Conservation (phyloP, 2,329 filamentous ascomycete genomes). For the Zopfia rhizophila region DNA sequence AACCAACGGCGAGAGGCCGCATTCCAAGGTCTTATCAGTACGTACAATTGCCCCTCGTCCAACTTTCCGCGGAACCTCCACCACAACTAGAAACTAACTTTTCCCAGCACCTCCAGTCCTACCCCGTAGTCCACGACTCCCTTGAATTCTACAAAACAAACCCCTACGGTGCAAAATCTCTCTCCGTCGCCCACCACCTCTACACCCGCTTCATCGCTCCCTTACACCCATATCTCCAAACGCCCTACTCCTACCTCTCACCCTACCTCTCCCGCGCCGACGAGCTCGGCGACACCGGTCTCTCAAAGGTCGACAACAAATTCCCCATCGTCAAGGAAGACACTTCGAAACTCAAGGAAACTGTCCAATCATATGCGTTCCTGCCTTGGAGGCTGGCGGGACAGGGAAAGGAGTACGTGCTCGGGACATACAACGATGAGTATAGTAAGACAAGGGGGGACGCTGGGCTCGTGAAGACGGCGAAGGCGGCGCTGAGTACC, state of each 20-base stretch:
- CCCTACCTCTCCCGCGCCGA: slow-evolving; percentile 89
- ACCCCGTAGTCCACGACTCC: slow-evolving; percentile 83
- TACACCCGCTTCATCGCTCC: slow-evolving; percentile 82
- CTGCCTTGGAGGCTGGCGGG: slow-evolving; percentile 39
- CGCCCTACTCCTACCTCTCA: slow-evolving; percentile 82
- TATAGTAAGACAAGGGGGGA: slow-evolving; percentile 51
- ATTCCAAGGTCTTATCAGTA: slow-evolving; percentile 53
- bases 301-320: slow-evolving; percentile 48
- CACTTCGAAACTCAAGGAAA: slow-evolving; percentile 54
- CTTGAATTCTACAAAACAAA: slow-evolving; percentile 83
- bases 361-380: slow-evolving; percentile 34
- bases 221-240: slow-evolving; percentile 79
- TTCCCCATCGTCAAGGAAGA: slow-evolving; percentile 61
- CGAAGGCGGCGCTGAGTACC: slow-evolving; percentile 50
- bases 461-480: slow-evolving; percentile 47
- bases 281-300: slow-evolving; percentile 52
- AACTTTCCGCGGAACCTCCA: neutral
- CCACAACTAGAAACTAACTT: slow-evolving; percentile 4
- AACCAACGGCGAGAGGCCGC: slow-evolving; percentile 53
- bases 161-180: slow-evolving; percentile 83
- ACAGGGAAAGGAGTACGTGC: slow-evolving; percentile 47
- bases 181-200: slow-evolving; percentile 77
- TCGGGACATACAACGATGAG: slow-evolving; percentile 51
- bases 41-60: slow-evolving; percentile 21
- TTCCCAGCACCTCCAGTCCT: slow-evolving; percentile 80